Evolutionary conservation across 2,329 filamentous ascomycete genomes (phyloP).

Genomic region (Hymenoscyphus albidus): DNA sequence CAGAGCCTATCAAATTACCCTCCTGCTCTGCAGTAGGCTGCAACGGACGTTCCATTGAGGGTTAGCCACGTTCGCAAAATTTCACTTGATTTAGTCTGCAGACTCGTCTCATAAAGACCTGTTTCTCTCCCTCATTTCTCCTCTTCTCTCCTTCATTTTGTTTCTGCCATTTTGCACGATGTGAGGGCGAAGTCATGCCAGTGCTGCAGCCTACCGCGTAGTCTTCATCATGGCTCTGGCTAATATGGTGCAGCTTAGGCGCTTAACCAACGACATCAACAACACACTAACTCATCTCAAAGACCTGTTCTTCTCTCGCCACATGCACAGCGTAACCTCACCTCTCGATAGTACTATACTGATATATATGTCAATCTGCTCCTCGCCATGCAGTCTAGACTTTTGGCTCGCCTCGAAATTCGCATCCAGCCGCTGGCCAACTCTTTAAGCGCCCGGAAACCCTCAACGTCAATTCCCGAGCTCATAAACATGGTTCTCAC

Average conservation of each 20-base stretch:
- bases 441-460: constrained; percentile 25
- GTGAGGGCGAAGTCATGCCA: constrained; percentile 8
- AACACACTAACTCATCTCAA: constrained; percentile 18
- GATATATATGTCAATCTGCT: constrained; percentile 12
- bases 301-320: constrained; percentile 7
- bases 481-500: constrained; percentile 14
- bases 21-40: constrained; percentile 34
- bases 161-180: constrained; percentile 9
- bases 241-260: constrained; percentile 17
- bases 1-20: constrained; percentile 33
- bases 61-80: constrained; percentile 35
- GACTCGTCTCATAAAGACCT: constrained; percentile 31
- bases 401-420: constrained; percentile 3
- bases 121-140: constrained; percentile 19
- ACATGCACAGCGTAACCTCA: constrained; percentile 3
- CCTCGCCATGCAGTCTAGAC: constrained; percentile 5
- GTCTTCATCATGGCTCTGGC: constrained; percentile 20
- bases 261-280: constrained; percentile 15
- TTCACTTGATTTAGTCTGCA: constrained; percentile 28
- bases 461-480: constrained; percentile 5
- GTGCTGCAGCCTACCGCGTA: constrained; percentile 25
- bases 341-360: constrained; percentile 10
- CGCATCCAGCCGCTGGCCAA: constrained; percentile 14
- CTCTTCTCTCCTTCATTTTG: constrained; percentile 14
- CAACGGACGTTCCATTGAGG: constrained; percentile 32